Percentiles rank a stretch among this genome's conserved stretches.
These are phyloP conservation scores for Metschnikowia bowlesiae DNA, from an alignment of 805 yeast species.

Conservation along the genomic window DNA sequence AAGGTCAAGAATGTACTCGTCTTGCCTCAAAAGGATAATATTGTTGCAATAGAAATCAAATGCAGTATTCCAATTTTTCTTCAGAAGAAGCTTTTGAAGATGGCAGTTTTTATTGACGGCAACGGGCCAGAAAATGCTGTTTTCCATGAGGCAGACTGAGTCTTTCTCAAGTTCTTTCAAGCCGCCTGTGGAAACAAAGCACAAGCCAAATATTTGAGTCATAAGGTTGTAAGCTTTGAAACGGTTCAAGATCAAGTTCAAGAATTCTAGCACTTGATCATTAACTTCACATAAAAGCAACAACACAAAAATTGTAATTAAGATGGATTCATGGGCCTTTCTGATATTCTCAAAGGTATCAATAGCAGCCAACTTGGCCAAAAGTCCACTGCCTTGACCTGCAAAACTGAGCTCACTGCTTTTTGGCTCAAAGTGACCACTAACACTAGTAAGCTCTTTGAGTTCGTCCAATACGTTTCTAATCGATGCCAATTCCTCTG, in stretches of 20 bases:
- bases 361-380: slow-evolving; percentile 23
- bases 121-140: slow-evolving; percentile 30
- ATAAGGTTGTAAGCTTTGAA: slow-evolving; percentile 24
- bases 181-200: slow-evolving; percentile 16
- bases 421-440: slow-evolving; percentile 1
- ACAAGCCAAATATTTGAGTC: slow-evolving; percentile 24
- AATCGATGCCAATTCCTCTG: slow-evolving; percentile 22
- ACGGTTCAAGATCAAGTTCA: slow-evolving; percentile 21
- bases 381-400: slow-evolving; percentile 18
- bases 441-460: slow-evolving; percentile 18
- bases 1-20: slow-evolving; percentile 8
- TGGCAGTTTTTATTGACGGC: slow-evolving; percentile 19
- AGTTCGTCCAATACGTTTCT: slow-evolving; percentile 25
- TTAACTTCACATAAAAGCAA: slow-evolving; percentile 32
- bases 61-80: slow-evolving; percentile 20
- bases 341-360: slow-evolving; percentile 27
- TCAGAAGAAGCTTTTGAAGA: slow-evolving; percentile 17
- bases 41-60: slow-evolving; percentile 24
- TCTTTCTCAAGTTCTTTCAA: slow-evolving; percentile 14
- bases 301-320: slow-evolving; percentile 27
- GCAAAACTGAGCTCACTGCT: slow-evolving; percentile 2
- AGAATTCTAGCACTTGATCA: slow-evolving; percentile 22
- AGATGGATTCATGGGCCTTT: slow-evolving; percentile 24
- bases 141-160: slow-evolving; percentile 17
- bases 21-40: slow-evolving; percentile 7